These are phyloP conservation scores for Chlamydomonas urium DNA, from an alignment of 139 green algal species.

Conservation along the genomic window DNA sequence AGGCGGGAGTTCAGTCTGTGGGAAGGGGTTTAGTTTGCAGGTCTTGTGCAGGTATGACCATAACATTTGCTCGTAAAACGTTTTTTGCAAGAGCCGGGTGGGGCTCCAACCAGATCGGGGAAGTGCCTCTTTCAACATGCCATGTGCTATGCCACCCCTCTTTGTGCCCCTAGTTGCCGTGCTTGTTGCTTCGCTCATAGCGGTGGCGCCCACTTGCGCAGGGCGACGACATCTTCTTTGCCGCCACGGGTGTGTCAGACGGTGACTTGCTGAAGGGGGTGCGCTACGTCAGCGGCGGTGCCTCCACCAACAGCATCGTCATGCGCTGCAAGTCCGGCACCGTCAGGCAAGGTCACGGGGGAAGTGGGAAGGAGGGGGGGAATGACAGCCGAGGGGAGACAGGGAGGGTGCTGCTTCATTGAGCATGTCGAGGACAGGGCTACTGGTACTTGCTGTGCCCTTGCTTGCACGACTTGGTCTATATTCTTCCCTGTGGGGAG, in stretches of 20 bases:
- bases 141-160: too few species aligned
- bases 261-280: conserved; percentile 71
- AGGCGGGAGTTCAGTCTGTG: too few species aligned
- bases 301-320: conserved; percentile 71
- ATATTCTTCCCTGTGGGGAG: background rate
- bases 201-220: too few species aligned
- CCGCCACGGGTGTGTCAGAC: conserved; percentile 74
- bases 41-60: too few species aligned
- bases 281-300: conserved; percentile 61
- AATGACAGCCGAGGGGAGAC: background rate
- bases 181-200: too few species aligned
- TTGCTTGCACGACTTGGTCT: background rate
- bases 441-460: background rate
- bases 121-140: too few species aligned
- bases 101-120: too few species aligned
- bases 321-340: conserved; percentile 72
- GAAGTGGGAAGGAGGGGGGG: background rate
- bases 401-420: background rate
- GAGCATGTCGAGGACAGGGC: background rate
- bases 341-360: conserved; percentile 25
- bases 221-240: conserved; percentile 73
- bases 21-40: too few species aligned
- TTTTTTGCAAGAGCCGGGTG: too few species aligned
- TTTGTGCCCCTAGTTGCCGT: too few species aligned
- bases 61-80: too few species aligned